phyloP scores from a whole-genome alignment of 2,329 filamentous ascomycete genomes.

The Claviceps paspali region DNA sequence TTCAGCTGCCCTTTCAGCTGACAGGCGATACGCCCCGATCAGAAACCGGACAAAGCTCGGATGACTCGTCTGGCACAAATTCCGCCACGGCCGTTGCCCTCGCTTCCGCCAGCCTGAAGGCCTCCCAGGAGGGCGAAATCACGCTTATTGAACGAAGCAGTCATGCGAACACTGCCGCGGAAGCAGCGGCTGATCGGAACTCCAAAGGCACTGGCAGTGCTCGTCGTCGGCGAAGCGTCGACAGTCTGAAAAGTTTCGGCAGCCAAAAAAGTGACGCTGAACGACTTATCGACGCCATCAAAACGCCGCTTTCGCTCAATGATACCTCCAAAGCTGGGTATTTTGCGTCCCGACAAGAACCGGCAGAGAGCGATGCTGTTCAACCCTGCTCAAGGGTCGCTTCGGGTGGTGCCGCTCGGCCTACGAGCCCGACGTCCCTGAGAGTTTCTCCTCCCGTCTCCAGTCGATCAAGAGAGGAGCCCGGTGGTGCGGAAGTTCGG shows the following conservation, averaged over 20 bases:
- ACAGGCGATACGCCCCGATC: constrained; percentile 24
- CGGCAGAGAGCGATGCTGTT: constrained; percentile 7
- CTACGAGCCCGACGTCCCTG: constrained; percentile 6
- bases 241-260: constrained; percentile 24
- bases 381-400: constrained; percentile 2
- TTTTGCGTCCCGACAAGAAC: constrained; percentile 8
- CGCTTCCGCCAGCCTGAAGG: constrained; percentile 13
- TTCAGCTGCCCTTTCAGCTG: constrained; percentile 61
- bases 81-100: constrained; percentile 7
- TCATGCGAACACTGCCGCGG: constrained; percentile 8
- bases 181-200: constrained; percentile 5
- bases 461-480: constrained; percentile 8
- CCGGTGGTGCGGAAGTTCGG: constrained; percentile 23
- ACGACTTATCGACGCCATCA: constrained; percentile 56
- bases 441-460: not conserved
- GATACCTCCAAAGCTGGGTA: constrained; percentile 21
- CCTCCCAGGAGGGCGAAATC: constrained; percentile 35
- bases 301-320: constrained; percentile 36
- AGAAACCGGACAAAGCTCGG: constrained; percentile 2
- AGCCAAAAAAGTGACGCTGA: constrained; percentile 51
- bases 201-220: constrained; percentile 9
- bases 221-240: constrained; percentile 18
- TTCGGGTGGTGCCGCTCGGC: constrained; percentile 6
- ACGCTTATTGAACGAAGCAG: constrained; percentile 41
- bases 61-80: constrained; percentile 4